phyloP scores from a whole-genome alignment of 2,329 filamentous ascomycete species.

The Stachybotrys echinatus region DNA sequence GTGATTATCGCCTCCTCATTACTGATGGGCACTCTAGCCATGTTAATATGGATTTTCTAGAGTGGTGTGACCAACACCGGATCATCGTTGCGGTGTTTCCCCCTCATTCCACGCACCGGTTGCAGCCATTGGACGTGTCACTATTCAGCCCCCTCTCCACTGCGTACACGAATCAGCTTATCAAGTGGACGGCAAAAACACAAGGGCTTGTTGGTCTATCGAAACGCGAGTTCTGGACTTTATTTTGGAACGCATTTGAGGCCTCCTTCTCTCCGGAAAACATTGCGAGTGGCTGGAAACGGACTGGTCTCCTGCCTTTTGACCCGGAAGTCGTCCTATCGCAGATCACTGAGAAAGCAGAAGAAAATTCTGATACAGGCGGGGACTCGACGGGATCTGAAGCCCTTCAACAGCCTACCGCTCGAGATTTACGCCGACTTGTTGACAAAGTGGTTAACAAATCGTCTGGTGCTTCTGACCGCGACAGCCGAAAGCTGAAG shows the following conservation, averaged over 20 bases:
- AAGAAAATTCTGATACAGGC: not conserved
- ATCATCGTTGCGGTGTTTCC: not conserved
- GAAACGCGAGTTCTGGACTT: not conserved
- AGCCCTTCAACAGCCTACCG: not conserved
- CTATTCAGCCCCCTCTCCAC: not conserved
- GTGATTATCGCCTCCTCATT: conserved; percentile 5
- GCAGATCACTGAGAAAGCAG: not conserved
- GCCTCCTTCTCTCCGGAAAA: not conserved
- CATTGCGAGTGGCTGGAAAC: not conserved
- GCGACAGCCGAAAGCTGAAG: not conserved
- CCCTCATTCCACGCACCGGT: not conserved
- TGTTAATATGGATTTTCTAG: conserved; percentile 2
- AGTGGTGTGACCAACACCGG: not conserved
- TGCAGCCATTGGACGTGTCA: not conserved
- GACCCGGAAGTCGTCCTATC: not conserved
- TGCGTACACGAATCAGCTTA: not conserved
- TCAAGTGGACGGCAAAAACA: not conserved
- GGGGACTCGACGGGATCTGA: not conserved
- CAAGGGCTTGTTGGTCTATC: not conserved
- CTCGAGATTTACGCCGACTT: not conserved
- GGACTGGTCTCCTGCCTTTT: not conserved
- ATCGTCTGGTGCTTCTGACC: not conserved
- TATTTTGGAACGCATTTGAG: not conserved
- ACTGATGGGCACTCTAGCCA: conserved; percentile 4
- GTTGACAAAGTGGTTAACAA: not conserved